Evolutionary conservation across 331 rosid genomes (phyloP).

Genomic region (Malus hybrid): DNA sequence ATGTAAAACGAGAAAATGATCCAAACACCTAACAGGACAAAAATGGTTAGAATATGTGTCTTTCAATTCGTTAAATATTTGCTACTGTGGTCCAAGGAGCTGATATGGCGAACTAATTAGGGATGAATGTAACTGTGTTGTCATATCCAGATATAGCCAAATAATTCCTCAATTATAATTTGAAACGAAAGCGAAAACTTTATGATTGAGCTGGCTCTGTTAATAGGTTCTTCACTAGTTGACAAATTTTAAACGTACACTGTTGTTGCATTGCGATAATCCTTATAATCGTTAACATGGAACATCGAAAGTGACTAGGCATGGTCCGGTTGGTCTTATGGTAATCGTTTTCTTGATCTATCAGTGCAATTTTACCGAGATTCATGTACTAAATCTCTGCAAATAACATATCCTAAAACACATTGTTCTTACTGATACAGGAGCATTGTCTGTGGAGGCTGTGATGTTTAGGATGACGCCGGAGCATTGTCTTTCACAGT

Average conservation of each 20-base stretch:
- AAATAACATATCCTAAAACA: no score
- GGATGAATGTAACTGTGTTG: not conserved
- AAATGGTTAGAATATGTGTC: not conserved
- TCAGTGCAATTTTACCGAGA: not conserved
- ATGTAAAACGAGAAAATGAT: not conserved
- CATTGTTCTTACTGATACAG: constrained; percentile 22
- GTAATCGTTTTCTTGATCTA: not conserved
- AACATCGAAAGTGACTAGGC: not conserved
- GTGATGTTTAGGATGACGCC: constrained; percentile 36
- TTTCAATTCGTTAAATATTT: not conserved
- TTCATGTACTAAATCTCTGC: not conserved
- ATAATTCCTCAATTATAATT: not conserved
- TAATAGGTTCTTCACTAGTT: not conserved
- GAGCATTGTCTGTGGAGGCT: constrained; percentile 78
- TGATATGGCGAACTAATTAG: not conserved
- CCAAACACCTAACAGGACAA: not conserved
- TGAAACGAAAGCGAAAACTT: not conserved
- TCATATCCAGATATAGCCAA: not conserved
- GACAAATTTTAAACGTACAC: not conserved
- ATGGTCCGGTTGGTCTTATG: not conserved
- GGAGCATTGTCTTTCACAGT: constrained; percentile 6
- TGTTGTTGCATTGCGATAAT: not conserved
- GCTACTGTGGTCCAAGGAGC: not conserved
- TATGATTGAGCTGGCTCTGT: not conserved
- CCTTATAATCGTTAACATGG: not conserved